phyloP scores from a whole-genome alignment of 164 flowering plant species.

The Vitis amurensis region DNA sequence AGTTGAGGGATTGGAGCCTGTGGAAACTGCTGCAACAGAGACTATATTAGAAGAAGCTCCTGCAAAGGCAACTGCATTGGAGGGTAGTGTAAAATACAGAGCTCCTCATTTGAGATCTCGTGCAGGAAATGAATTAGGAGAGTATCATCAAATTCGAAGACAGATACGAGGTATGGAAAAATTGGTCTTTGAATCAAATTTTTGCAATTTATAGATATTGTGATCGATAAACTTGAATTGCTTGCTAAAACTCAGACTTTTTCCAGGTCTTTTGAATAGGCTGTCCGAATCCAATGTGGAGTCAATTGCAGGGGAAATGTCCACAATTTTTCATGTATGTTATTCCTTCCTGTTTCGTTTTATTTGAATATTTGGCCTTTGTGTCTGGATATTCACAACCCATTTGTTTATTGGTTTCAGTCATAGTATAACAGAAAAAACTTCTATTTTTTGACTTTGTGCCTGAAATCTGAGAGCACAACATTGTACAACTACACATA shows the following conservation, averaged over 20 bases:
- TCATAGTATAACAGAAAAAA: too few relatives aligned
- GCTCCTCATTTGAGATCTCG: slow-evolving; percentile 79
- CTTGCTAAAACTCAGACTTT: slow-evolving; percentile 4
- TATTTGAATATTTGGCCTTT: too few relatives aligned
- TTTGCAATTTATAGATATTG: neutral
- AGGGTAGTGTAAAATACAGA: slow-evolving; percentile 46
- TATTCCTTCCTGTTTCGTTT: neutral
- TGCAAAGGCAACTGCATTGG: slow-evolving; percentile 8
- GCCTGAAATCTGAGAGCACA: too few relatives aligned
- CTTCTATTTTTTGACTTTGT: too few relatives aligned
- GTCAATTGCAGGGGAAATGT: slow-evolving; percentile 67
- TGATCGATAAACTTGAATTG: neutral
- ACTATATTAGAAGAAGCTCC: slow-evolving; percentile 23
- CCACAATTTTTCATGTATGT: slow-evolving; percentile 54
- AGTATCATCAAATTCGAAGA: slow-evolving; percentile 63
- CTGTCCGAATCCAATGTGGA: slow-evolving; percentile 91
- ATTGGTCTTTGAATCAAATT: neutral
- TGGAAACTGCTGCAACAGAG: slow-evolving; percentile 13
- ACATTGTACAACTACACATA: too few relatives aligned
- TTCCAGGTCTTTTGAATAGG: slow-evolving; percentile 80
- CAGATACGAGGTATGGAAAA: slow-evolving; percentile 58
- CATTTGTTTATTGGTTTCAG: too few relatives aligned
- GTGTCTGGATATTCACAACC: too few relatives aligned
- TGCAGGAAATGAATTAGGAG: slow-evolving; percentile 52
- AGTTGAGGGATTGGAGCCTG: slow-evolving; percentile 17